Evolutionary conservation across 345 rosid species (phyloP), one percentile per base, ranked within the genome.

Genomic region (Microcos paniculata): DNA sequence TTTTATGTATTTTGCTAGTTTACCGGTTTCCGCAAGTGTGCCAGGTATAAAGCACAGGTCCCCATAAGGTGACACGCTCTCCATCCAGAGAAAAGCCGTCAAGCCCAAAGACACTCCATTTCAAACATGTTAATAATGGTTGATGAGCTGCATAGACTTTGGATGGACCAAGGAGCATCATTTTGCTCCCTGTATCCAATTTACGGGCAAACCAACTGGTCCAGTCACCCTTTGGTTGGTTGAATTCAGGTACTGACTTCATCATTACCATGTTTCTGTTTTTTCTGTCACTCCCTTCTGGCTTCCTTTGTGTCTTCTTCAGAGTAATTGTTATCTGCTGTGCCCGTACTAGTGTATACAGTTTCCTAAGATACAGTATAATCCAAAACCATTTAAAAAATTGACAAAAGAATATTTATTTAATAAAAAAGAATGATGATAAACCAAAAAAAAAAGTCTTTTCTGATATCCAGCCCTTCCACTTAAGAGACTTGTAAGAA

Each of bases 241-340:
- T 49, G 68, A 75, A 51, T 51, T 38, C 15, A 31, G 57, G 28
- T 52, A 11, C 72, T 52, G 15, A 48, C 56, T 68, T 48, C 40
- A 28, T 15, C 55, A 24, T 45, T 45, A 62, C 33, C 43, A 10
- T 42, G 8, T 73, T 33, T 6, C 4, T 28, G 40, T 61, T 72
- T 31, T 11, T 40, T 61, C 35, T 28, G 66, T 77, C 75, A 80
- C 70, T 77, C 84, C 45, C 42, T 78, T 51, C 46, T 45, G 28
- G 72, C 79, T 55, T 77, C 61, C 24, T 76, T 45, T 8, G 12
- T 7, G 8, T 67, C 80, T 56, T 75, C 79, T 67, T 72, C 80
- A 4, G 80, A 38, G 45, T 40, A 57, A 38, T 82, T 76, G 53
- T 68, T 35, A 40, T 82, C 84, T 53, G 73, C 11, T 6, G 80